Evolutionary conservation across 139 green algal genomes (phyloP).

Genomic region (Eudorina sp.): DNA sequence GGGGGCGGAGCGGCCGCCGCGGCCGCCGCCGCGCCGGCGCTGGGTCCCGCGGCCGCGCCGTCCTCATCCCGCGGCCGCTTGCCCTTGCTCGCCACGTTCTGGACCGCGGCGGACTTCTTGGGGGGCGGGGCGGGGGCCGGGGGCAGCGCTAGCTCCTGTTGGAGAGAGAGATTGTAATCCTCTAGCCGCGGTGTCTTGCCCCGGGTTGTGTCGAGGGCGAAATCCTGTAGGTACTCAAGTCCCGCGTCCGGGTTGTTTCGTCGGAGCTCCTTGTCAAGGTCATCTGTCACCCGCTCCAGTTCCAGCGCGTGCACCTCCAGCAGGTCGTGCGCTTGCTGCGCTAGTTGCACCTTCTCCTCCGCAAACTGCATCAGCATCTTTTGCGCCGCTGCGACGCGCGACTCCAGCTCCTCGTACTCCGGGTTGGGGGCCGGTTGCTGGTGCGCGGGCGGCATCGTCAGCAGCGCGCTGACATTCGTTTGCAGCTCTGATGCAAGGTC

Average conservation of each 20-base stretch:
- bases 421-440: background rate
- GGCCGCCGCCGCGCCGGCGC: background rate
- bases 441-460: conserved; percentile 50
- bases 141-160: conserved; percentile 46
- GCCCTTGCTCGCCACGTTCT: conserved; percentile 38
- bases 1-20: background rate
- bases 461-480: conserved; percentile 43
- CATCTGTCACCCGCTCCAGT: conserved; percentile 74
- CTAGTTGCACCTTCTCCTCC: conserved; percentile 84
- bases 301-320: conserved; percentile 75
- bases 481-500: conserved; percentile 62
- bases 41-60: background rate
- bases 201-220: conserved; percentile 21
- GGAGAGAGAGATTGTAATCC: conserved; percentile 36
- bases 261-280: conserved; percentile 67
- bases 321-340: conserved; percentile 77
- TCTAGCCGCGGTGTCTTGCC: conserved; percentile 47
- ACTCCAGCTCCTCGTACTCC: conserved; percentile 44
- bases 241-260: conserved; percentile 37
- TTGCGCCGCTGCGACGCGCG: conserved; percentile 58
- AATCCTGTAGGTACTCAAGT: conserved; percentile 44
- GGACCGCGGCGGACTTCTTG: background rate
- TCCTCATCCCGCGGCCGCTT: conserved; percentile 50
- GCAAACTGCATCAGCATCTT: conserved; percentile 80
- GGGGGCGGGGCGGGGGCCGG: background rate